Evolutionary conservation across 2,329 filamentous ascomycete genomes (phyloP), one percentile per base, ranked within the genome.

Genomic region (Phaeosphaeria sp.): DNA sequence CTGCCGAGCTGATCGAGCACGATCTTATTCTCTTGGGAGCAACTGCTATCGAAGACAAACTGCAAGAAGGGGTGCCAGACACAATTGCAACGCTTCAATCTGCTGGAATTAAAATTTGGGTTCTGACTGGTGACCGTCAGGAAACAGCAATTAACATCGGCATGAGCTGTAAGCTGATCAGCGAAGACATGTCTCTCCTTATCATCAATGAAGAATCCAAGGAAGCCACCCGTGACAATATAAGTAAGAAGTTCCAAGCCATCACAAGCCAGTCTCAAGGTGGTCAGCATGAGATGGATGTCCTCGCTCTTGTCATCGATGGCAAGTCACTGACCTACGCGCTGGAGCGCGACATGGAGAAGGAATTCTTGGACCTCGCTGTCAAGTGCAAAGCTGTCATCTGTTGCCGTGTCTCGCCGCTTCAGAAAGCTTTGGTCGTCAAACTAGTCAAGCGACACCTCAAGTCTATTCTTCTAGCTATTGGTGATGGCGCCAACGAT

Each of bases 111-210:
- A 99, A 99, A 80, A 90, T 99, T 54, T 99, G 95, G 95, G 95
- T 99, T 20, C 79, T 99, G 77, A 99, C 95, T 41, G 95, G 95
- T 69, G 95, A 99, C 82, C 88, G 95, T 70, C 96, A 99, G 79
- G 95, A 99, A 79, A 99, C 95, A 25, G 95, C 95, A 55, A 99
- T 99, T 85, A 99, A 99, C 77, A 99, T 99, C 66, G 95, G 96
- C 64, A 99, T 99, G 95, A 97, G 93, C 76, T 99, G 95, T 81
- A 98, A 98, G 80, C 85, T 99, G 50, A 92, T 99, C 59, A 97
- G 93, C 66, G 95, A 99, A 78, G 96, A 99, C 70, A 99, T 99
- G 95, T 97, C 95, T 72, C 85, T 99, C 11, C 82, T 99, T 54
- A 97, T 99, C 68, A 86, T 99, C 72, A 99, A 99, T 72, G 95